Base-by-base conservation (phyloP, 2,329 filamentous ascomycete species). In the Neurospora sp. region DNA sequence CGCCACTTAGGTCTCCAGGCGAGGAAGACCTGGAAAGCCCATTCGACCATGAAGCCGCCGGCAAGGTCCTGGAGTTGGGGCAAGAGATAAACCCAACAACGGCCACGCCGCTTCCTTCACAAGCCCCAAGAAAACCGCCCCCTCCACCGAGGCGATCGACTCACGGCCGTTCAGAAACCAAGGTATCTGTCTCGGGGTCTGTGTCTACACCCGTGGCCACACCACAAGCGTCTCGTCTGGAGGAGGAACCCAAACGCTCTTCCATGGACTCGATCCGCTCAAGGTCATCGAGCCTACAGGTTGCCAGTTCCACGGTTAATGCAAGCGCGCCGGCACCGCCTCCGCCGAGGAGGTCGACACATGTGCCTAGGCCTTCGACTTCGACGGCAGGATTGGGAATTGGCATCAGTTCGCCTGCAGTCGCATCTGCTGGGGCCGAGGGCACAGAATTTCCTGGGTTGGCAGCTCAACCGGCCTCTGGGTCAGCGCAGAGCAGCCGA, bases 21-120 rank as follows among this genome's bases (percentile, higher is more conserved):
- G 82, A 85, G 33, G 83, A 86, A 67, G 82, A 81, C 41, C 74
- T 78, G 23, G 84, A 87, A 70, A 85, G 84, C 41, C 79, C 85
- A 23, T 86, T 87, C 71, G 85, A 87, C 72, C 82, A 80, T 52
- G 85, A 87, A 75, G 81, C 84, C 41, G 84, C 83, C 17, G 85
- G 84, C 40, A 87, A 85, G 73, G 75, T 82, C 5, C 84, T 84
- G 4, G 85, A 86, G 70, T 77, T 75, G 69, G 81, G 74, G 41
- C 28, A 75, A 8, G 75, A 76, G 17, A 70, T 70, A 3, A 76
- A 79, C 70, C 72, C 77, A 68, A 74, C 77, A 15, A 76, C 78
- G 8, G 77, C 72, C 4, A 75, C 77, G 2, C 72, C 78, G 8
- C 74, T 75, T n/a, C 74, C 76, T 2, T 71, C 74, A 23, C 74